Conservation (phyloP, 495 filamentous ascomycete genomes). For the Aspergillus egyptiacus region DNA sequence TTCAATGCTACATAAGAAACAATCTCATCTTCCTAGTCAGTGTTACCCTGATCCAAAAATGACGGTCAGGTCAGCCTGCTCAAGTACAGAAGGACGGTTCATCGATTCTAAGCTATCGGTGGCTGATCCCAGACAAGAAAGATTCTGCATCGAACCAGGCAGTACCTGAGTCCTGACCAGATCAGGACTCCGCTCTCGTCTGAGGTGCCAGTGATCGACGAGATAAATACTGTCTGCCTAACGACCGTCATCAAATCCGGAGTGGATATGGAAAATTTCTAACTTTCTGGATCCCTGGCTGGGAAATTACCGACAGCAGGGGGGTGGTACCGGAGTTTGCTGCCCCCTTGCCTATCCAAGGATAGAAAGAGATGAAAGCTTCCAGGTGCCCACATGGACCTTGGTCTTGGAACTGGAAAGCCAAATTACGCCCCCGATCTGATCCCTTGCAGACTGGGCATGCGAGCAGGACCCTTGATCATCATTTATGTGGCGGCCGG, state of each 20-base stretch:
- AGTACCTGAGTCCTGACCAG: too few species aligned
- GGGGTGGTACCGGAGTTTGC: background rate
- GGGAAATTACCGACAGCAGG: constrained; percentile 12
- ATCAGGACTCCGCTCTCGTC: too few species aligned
- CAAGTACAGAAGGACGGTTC: too few species aligned
- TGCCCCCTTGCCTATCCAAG: constrained; percentile 11
- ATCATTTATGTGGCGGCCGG: constrained; percentile 8
- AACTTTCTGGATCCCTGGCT: constrained; percentile 1
- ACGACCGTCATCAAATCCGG: background rate
- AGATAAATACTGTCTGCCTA: background rate
- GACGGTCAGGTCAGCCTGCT: too few species aligned
- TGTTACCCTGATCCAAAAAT: too few species aligned
- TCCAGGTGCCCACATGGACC: constrained; percentile 6
- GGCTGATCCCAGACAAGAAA: too few species aligned
- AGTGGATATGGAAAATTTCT: constrained; percentile 4
- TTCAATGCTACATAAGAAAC: too few species aligned
- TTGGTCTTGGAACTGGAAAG: too few species aligned
- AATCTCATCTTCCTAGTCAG: too few species aligned
- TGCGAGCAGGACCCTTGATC: constrained; percentile 12
- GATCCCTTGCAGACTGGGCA: constrained; percentile 15
- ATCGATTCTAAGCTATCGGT: too few species aligned
- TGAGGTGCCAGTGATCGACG: background rate
- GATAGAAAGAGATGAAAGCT: background rate
- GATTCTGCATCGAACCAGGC: too few species aligned
- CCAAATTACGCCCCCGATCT: background rate